Conservation (phyloP, 2,329 filamentous ascomycete species). For the Helminthosporium solani region DNA sequence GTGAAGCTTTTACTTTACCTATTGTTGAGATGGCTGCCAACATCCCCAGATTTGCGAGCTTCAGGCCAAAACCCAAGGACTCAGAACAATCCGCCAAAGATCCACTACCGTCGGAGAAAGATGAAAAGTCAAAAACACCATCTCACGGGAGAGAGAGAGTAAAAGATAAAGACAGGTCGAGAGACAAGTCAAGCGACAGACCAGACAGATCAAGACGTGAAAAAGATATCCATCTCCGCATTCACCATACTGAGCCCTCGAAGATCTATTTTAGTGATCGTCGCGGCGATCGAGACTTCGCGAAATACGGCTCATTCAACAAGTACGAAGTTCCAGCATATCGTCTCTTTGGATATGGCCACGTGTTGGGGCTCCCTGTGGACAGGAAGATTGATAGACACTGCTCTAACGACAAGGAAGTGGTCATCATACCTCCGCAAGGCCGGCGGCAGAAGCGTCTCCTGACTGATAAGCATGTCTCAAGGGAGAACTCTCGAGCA, state of each 20-base stretch:
- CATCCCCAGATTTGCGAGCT: slow-evolving; percentile 74
- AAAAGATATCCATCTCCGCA: not conserved
- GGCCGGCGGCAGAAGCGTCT: slow-evolving; percentile 50
- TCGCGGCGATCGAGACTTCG: slow-evolving; percentile 73
- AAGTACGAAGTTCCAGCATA: slow-evolving; percentile 72
- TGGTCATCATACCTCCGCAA: slow-evolving; percentile 36
- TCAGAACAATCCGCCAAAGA: slow-evolving; percentile 12
- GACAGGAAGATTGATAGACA: slow-evolving; percentile 67
- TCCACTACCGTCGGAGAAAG: not conserved
- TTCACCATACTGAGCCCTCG: slow-evolving; percentile 6
- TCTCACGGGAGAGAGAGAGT: slow-evolving; percentile 8
- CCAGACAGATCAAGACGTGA: not conserved
- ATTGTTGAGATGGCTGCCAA: slow-evolving; percentile 24
- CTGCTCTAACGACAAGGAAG: slow-evolving; percentile 54
- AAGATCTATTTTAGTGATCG: slow-evolving; percentile 55
- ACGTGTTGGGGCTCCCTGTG: slow-evolving; percentile 65
- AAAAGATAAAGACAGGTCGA: not conserved
- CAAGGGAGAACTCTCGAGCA: slow-evolving; percentile 26
- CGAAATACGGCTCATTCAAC: slow-evolving; percentile 72
- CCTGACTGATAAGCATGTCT: slow-evolving; percentile 37
- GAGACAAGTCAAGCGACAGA: not conserved
- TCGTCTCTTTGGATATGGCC: slow-evolving; percentile 66
- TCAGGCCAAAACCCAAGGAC: slow-evolving; percentile 55
- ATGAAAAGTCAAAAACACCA: not conserved
- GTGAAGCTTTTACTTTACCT: not conserved